phyloP scores from a whole-genome alignment of 2,329 filamentous ascomycete genomes.

The Colletotrichum tropicale region DNA sequence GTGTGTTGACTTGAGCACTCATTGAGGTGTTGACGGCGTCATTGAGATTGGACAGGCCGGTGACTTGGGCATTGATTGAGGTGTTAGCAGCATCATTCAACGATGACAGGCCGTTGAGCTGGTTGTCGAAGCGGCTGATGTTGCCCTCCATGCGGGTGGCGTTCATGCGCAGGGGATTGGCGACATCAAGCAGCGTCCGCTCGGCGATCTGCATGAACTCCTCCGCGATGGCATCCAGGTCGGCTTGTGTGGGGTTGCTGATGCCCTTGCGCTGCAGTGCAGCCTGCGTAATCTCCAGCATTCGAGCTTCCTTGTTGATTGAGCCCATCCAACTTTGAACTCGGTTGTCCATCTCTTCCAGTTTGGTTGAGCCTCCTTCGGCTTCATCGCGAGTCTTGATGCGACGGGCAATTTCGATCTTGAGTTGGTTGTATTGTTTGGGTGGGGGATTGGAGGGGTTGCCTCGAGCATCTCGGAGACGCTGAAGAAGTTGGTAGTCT shows the following conservation, averaged over 20 bases:
- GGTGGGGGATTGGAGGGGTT: neutral
- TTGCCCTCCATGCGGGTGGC: neutral
- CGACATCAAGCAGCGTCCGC: slow-evolving; percentile 17
- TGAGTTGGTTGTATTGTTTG: slow-evolving; percentile 27
- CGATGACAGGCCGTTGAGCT: too few relatives aligned
- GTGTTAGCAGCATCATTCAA: too few relatives aligned
- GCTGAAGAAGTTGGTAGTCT: neutral
- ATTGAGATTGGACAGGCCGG: neutral
- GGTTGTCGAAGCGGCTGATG: neutral
- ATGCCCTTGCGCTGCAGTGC: slow-evolving; percentile 14
- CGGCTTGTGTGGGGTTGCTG: slow-evolving; percentile 15
- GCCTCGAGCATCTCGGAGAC: fast-evolving
- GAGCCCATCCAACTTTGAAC: slow-evolving; percentile 16
- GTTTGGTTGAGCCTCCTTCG: slow-evolving; percentile 17
- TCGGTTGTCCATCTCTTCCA: slow-evolving; percentile 4
- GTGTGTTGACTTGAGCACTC: neutral
- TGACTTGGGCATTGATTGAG: neutral
- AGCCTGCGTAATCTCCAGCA: slow-evolving; percentile 16
- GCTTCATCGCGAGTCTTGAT: slow-evolving; percentile 40
- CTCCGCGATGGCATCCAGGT: slow-evolving; percentile 14
- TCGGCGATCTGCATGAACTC: slow-evolving; percentile 19
- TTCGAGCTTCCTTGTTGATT: slow-evolving; percentile 8
- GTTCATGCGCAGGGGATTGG: slow-evolving; percentile 16
- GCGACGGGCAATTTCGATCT: slow-evolving; percentile 34
- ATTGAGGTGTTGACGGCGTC: neutral